Evolutionary conservation across 345 rosid genomes (phyloP).

Genomic region (Lenwebbia sp.): DNA sequence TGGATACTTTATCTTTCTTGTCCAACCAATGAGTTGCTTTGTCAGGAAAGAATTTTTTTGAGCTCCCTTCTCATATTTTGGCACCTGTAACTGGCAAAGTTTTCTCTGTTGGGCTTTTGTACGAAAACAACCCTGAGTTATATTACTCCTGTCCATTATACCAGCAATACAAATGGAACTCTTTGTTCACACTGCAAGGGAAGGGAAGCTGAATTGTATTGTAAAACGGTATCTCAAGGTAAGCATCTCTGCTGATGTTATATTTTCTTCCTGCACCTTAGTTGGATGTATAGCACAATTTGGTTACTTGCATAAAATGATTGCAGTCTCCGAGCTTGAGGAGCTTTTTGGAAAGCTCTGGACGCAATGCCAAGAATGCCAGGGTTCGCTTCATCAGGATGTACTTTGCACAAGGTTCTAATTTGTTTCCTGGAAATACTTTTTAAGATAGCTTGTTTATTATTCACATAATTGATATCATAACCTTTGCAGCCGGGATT

Average conservation of each 20-base stretch:
- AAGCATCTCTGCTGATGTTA: slow-evolving; percentile 1
- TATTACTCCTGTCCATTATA: background rate
- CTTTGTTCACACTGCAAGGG: slow-evolving; percentile 85
- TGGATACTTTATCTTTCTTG: background rate
- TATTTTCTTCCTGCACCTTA: background rate
- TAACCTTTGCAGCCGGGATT: slow-evolving; percentile 61
- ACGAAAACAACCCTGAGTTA: background rate
- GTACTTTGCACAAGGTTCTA: slow-evolving; percentile 88
- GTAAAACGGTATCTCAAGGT: slow-evolving; percentile 88
- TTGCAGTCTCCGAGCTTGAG: slow-evolving; percentile 77
- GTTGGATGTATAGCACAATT: background rate
- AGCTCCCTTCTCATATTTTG: background rate
- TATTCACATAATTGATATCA: background rate
- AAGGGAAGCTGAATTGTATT: slow-evolving; percentile 88
- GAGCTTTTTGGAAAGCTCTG: slow-evolving; percentile 75
- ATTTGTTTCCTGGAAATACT: background rate
- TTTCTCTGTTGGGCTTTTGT: background rate
- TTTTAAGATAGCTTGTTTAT: background rate
- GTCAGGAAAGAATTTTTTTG: background rate
- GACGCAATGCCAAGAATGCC: slow-evolving; percentile 99
- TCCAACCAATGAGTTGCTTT: background rate
- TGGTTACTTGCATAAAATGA: slow-evolving; percentile 2
- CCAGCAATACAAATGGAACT: slow-evolving; percentile 48
- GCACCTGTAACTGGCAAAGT: background rate
- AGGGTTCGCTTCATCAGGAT: slow-evolving; percentile 98